Conservation (phyloP, 176 grass and related monocot genomes). For the Pontederia paniculata region DNA sequence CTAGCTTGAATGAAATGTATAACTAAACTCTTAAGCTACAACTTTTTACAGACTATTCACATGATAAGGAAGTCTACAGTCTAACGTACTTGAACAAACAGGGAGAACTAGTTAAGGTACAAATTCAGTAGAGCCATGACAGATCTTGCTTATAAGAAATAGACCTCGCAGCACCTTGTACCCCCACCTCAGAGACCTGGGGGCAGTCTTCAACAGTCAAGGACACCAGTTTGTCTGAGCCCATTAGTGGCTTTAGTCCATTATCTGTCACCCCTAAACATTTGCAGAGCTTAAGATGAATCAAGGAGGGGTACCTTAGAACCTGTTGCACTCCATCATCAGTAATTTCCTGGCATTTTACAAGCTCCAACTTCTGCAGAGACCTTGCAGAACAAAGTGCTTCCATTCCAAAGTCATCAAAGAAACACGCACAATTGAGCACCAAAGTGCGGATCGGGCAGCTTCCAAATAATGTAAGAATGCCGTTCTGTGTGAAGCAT, state of each 20-base stretch:
- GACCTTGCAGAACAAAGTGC: slow-evolving; percentile 19
- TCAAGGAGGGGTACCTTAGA: slow-evolving; percentile 8
- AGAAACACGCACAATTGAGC: slow-evolving; percentile 32
- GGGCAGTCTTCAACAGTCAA: slow-evolving; percentile 25
- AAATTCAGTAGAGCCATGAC: slow-evolving; percentile 13
- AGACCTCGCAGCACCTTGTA: slow-evolving; percentile 26
- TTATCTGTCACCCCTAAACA: slow-evolving; percentile 31
- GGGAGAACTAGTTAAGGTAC: background rate
- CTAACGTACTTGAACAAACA: too few relatives aligned
- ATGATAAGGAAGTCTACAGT: too few relatives aligned
- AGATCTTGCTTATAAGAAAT: slow-evolving; percentile 24
- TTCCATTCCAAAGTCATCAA: slow-evolving; percentile 35
- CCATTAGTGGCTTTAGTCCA: slow-evolving; percentile 19
- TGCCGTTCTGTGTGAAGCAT: slow-evolving; percentile 34
- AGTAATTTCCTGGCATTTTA: slow-evolving; percentile 21
- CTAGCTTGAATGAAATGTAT: too few relatives aligned
- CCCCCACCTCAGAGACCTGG: slow-evolving; percentile 34
- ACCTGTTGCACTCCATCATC: slow-evolving; percentile 34
- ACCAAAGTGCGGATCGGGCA: slow-evolving; percentile 38
- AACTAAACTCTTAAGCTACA: too few relatives aligned
- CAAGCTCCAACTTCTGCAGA: slow-evolving; percentile 44
- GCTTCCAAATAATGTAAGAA: slow-evolving; percentile 28
- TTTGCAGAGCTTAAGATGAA: slow-evolving; percentile 26
- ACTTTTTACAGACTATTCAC: too few relatives aligned
- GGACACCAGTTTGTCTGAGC: slow-evolving; percentile 33